Conservation (phyloP, 257 asterid species). For the Verbena officinalis region DNA sequence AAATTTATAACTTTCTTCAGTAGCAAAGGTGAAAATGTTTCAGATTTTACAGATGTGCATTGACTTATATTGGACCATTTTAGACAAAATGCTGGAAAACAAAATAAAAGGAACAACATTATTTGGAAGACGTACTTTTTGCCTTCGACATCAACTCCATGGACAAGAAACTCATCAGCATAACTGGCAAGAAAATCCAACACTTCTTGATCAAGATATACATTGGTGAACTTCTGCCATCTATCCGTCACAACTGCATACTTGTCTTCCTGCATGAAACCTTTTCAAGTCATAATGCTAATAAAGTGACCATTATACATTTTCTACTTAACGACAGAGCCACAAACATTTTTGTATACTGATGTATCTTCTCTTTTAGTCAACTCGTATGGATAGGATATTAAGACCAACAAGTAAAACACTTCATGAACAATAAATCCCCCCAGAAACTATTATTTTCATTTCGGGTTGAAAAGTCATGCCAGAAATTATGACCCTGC, state of each 20-base stretch:
- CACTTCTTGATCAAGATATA: conserved; percentile 70
- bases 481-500: background rate
- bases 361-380: conserved; percentile 7
- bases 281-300: conserved; percentile 25
- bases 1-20: conserved; percentile 13
- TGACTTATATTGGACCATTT: conserved; percentile 10
- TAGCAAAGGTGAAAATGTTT: conserved; percentile 1
- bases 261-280: conserved; percentile 55
- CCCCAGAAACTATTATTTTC: background rate
- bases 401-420: background rate
- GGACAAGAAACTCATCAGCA: conserved; percentile 95
- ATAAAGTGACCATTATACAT: conserved; percentile 11
- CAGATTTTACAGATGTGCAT: conserved; percentile 2
- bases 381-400: background rate
- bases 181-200: conserved; percentile 66
- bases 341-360: conserved; percentile 3
- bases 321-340: conserved; percentile 7
- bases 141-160: conserved; percentile 99
- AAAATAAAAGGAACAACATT: background rate
- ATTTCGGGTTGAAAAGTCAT: background rate
- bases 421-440: background rate
- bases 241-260: conserved; percentile 94
- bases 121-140: conserved; percentile 58
- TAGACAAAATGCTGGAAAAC: background rate
- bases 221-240: conserved; percentile 95